Conservation (phyloP, 306 rosid genomes). For the Acacia confusa region DNA sequence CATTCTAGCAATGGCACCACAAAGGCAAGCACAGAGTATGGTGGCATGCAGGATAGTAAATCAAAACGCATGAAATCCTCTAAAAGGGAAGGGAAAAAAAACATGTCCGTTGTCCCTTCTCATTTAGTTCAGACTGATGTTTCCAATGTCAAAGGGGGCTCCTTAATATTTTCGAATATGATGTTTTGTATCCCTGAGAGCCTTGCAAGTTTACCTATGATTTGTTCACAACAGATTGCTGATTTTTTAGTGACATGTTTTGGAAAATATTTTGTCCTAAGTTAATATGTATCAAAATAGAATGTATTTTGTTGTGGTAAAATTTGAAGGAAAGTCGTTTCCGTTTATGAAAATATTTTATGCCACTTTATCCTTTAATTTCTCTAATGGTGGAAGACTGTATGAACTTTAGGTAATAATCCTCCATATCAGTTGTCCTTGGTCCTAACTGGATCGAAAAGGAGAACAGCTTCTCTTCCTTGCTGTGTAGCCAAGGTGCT, state of each 20-base stretch:
- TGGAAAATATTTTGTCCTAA: background rate
- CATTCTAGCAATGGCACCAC: slow-evolving; percentile 85
- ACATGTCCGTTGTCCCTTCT: slow-evolving; percentile 68
- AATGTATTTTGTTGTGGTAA: background rate
- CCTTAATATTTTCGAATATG: slow-evolving; percentile 75
- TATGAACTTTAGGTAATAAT: slow-evolving; percentile 13
- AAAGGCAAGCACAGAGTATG: slow-evolving; percentile 52
- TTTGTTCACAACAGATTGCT: slow-evolving; percentile 23
- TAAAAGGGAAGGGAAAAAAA: slow-evolving; percentile 57
- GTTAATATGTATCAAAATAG: background rate
- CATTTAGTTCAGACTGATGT: slow-evolving; percentile 91
- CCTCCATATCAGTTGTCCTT: slow-evolving; percentile 7
- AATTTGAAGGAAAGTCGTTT: background rate
- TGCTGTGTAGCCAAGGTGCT: background rate
- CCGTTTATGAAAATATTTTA: slow-evolving; percentile 1
- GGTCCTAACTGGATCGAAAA: slow-evolving; percentile 10
- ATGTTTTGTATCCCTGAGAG: slow-evolving; percentile 87
- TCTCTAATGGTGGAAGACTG: slow-evolving; percentile 1
- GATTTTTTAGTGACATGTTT: background rate
- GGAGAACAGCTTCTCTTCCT: background rate
- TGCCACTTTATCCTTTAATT: slow-evolving; percentile 4
- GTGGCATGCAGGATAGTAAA: slow-evolving; percentile 53
- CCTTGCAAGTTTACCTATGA: slow-evolving; percentile 19
- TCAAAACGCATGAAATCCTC: slow-evolving; percentile 51
- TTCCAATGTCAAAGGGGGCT: slow-evolving; percentile 70